Evolutionary conservation across 306 rosid genomes (phyloP).

Genomic region (Potentilla sterilis): DNA sequence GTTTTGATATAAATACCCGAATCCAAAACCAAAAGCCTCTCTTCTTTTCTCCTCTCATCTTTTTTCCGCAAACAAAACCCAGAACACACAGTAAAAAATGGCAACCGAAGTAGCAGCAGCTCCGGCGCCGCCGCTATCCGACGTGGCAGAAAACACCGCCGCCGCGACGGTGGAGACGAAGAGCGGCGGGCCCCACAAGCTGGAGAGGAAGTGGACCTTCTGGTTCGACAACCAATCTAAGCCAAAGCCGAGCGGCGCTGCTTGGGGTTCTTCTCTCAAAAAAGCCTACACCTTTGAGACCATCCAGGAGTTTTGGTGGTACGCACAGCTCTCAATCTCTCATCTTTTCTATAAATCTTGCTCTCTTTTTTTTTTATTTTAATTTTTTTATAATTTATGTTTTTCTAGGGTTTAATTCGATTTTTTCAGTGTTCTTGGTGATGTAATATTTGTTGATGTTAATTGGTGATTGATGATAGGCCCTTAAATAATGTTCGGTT

Average conservation of each 20-base stretch:
- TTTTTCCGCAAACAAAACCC: neutral
- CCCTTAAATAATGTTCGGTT: neutral
- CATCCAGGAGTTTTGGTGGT: conserved; percentile 96
- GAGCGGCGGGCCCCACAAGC: conserved; percentile 36
- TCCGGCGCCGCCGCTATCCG: neutral
- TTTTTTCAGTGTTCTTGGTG: neutral
- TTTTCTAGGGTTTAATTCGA: neutral
- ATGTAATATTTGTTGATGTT: neutral
- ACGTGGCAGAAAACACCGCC: conserved; percentile 8
- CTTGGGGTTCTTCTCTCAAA: conserved; percentile 86
- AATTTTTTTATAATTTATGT: neutral
- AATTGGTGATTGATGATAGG: neutral
- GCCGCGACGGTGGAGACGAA: conserved; percentile 11
- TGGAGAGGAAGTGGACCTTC: conserved; percentile 90
- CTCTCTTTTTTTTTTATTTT: neutral
- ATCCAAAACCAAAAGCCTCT: neutral
- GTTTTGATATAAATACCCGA: neutral
- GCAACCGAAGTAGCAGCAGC: conserved; percentile 51
- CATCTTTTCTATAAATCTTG: neutral
- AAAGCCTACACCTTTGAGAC: conserved; percentile 76
- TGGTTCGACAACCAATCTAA: conserved; percentile 90
- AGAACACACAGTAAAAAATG: conserved; percentile 32
- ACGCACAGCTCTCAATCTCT: neutral
- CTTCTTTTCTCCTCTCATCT: neutral
- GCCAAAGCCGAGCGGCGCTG: conserved; percentile 78